Base-by-base conservation (phyloP, 2,329 filamentous ascomycete species). In the Coleophoma crateriformis region DNA sequence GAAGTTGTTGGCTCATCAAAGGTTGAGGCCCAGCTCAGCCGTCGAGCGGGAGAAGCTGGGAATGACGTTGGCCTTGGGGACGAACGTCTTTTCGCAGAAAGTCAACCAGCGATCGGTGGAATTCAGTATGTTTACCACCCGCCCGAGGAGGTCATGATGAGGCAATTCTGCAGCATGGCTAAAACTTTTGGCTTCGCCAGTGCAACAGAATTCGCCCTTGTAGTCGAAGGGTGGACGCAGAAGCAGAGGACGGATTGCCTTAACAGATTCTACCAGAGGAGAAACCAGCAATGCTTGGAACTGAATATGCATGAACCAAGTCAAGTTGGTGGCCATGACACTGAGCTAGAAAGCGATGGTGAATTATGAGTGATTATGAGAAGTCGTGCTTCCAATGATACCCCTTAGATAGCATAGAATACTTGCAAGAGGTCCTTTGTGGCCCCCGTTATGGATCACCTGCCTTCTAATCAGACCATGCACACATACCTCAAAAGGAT, bases 111-210 rank as follows among this genome's bases (percentile, higher is more conserved):
- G 43, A 66, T 54, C 39, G 50, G 58, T 0, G 58, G 51, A 50
- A 51, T 60, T 22, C 40, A 48, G 13, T 62, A 61, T 54, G 60
- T 59, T n/a, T 66, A 68, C 38, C 74, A 75, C 64, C 92, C 92
- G 0, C 86, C 88, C 0, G 74, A 78, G 47, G 81, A 85, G 8
- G 87, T 96, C 8, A 81, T 82, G 68, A 77, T 78, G 47, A 78
- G 92, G 15, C 91, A 97, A 61, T 95, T 99, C 61, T 95, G 90
- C 68, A 87, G 84, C 22, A 96, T 97, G 88, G 89, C 90, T 1
- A 78, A 76, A 60, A 81, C 81, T 48, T 88, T 90, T 65, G 89
- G 88, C 1, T 95, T 90, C 63, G 72, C 77, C 1, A 85, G 81
- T 63, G 84, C 85, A 1, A 87, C 83, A 0, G 87, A 94, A 53